Base-by-base conservation (phyloP, 2,329 filamentous ascomycete species). In the Sphaerostilbella broomeana region DNA sequence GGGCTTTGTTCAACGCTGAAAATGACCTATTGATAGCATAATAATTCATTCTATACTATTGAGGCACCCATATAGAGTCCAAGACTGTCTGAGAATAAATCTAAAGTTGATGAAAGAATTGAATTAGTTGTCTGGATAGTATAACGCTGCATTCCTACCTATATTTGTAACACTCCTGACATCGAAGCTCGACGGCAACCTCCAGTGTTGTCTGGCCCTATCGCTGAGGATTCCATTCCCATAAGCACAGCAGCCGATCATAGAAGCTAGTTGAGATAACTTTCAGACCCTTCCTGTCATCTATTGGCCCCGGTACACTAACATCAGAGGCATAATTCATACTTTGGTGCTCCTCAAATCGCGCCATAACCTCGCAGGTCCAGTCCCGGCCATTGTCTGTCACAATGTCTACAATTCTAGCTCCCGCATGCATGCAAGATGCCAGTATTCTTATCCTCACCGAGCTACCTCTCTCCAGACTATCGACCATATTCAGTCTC, bases 261-360 rank as follows among this genome's bases (percentile, higher is more conserved):
- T 88, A 88, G 50, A 88, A 89, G 56, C 84, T 88, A 1, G 81
- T 86, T 16, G 81, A 84, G 1, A 87, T 66, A 49, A 79, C 74
- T 15, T 66, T 50, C 24, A 69, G 40, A 6, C 62, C 40, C 4
- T 45, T 41, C 0, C 42, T 50, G 37, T 54, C 51, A 6, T 38
- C 36, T 17, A 41, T 53, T 8, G 6, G 11, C 6, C 21, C 15
- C 17, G 20, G 13, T 2, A 70, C 70, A 48, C 75, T 70, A 43
- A 79, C 75, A 60, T 89, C 88, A 51, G 84, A 86, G 6, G 83
- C 89, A 58, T 97, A 97, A 54, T 94, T 95, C 87, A 95, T 95
- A 58, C 87, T 95, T 63, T 84, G 70, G 57, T 95, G 88, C 56
- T 90, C 84, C 50, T 86, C 83, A 54, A 94, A 94, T 37, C 72